Conservation (phyloP, 148 eudicot genomes). For the Rhododendron vialii region DNA sequence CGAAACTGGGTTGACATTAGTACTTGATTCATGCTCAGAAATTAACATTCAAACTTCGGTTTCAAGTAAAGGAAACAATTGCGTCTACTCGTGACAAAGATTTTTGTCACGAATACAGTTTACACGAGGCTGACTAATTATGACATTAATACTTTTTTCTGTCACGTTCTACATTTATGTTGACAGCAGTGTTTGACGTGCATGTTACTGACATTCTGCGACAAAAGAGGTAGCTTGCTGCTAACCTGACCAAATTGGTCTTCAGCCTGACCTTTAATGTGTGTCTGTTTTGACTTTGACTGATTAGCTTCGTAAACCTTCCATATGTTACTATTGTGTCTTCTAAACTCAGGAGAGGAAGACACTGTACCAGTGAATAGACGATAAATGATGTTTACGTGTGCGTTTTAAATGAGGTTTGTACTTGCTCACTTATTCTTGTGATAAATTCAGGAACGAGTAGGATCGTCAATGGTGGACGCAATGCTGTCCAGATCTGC, state of each 20-base stretch:
- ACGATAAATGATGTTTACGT: not conserved
- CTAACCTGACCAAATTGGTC: not conserved
- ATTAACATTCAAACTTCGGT: not conserved
- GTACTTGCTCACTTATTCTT: not conserved
- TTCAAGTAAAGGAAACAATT: not conserved
- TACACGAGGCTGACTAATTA: not conserved
- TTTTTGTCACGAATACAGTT: not conserved
- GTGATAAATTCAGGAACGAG: slow-evolving; percentile 50
- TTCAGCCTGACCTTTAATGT: not conserved
- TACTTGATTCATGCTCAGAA: not conserved
- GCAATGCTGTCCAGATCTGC: slow-evolving; percentile 83
- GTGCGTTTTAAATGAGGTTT: not conserved
- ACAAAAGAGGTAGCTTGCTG: not conserved
- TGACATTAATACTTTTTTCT: too few species aligned
- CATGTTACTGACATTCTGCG: not conserved
- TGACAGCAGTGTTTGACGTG: not conserved
- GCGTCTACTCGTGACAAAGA: not conserved
- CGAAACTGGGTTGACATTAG: not conserved
- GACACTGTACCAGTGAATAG: not conserved
- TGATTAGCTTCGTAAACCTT: not conserved
- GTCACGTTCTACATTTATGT: not conserved
- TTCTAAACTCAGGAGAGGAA: not conserved
- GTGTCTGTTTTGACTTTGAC: not conserved
- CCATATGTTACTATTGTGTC: not conserved
- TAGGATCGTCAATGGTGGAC: slow-evolving; percentile 60